phyloP scores from a whole-genome alignment of 2,329 filamentous ascomycete species.

The Neopestalotiopsis rosae region DNA sequence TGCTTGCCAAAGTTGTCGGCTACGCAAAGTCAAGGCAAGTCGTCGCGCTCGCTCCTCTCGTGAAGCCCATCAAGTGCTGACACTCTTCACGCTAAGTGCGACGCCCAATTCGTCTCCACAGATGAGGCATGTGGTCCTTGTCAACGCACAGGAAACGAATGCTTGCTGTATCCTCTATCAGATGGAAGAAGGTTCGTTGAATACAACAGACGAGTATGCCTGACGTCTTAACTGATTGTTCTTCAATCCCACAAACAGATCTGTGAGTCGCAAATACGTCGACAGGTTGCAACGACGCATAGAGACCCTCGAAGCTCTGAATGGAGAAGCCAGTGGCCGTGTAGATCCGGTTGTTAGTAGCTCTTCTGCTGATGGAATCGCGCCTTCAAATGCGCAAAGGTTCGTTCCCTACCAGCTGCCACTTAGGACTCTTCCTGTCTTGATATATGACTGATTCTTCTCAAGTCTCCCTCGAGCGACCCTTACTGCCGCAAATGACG shows the following conservation, averaged over 20 bases:
- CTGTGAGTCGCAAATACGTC: neutral
- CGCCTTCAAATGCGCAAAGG: neutral
- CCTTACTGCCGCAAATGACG: neutral
- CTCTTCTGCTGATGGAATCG: neutral
- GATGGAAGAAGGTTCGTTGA: constrained; percentile 2
- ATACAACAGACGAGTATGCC: neutral
- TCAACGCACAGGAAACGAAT: neutral
- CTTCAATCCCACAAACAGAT: neutral
- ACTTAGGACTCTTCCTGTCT: neutral
- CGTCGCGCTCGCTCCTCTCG: neutral
- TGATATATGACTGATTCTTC: neutral
- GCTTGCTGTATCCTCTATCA: neutral
- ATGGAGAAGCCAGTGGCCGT: neutral
- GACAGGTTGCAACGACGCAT: constrained; percentile 1
- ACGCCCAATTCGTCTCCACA: neutral
- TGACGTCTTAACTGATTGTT: neutral
- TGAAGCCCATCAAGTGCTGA: neutral
- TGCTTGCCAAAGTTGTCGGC: constrained; percentile 2
- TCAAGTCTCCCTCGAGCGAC: neutral
- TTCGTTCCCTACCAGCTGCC: neutral
- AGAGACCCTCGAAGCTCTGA: neutral
- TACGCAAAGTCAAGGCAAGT: constrained; percentile 6
- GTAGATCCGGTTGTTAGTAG: neutral
- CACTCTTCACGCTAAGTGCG: neutral
- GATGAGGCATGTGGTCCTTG: constrained; percentile 5